Evolutionary conservation across 306 rosid genomes (phyloP), one percentile per base, ranked within the genome.

Genomic region (Glycyrrhiza uralensis): DNA sequence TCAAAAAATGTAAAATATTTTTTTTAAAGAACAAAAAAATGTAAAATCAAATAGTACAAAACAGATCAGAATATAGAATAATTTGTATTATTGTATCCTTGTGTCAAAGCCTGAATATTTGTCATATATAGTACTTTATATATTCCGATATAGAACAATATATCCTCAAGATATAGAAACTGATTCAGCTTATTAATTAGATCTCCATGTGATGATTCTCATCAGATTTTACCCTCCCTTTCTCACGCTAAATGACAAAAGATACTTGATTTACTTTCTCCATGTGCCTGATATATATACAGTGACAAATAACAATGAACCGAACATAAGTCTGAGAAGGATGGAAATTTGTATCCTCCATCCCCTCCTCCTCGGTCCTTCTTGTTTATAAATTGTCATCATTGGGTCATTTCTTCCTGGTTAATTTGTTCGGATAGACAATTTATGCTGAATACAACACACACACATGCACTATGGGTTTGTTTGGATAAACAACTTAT

Each of bases 311-410:
- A 33, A 58, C 5, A 29, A 52, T 54, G 41, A 47, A n/a, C n/a
- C n/a, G n/a, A n/a, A n/a, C n/a, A n/a, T 11, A 22, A 6, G 13
- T 22, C 15, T 12, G 7, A n/a, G n/a, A n/a, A n/a, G n/a, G n/a
- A n/a, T n/a, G n/a, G n/a, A n/a, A n/a, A 6, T 11, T 11, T 39
- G n/a, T 28, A 28, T 30, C 32, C 44, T 5, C 39, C 1, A 13
- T 5, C 38, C n/a, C 20, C 29, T 29, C 24, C 20, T 29, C 32
- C 19, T n/a, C n/a, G n/a, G n/a, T n/a, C 7, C 6, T 32, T 6
- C 32, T 20, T 39, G 50, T 62, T 71, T 39, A 59, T 72, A n/a
- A n/a, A n/a, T 32, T 45, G 47, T 45, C 66, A 75, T 65, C 38
- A 65, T 75, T 55, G 50, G 45, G 62, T 38, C 4, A 72, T 58